Evolutionary conservation across 148 eudicot genomes (phyloP).

Genomic region (Linanthus parryae): DNA sequence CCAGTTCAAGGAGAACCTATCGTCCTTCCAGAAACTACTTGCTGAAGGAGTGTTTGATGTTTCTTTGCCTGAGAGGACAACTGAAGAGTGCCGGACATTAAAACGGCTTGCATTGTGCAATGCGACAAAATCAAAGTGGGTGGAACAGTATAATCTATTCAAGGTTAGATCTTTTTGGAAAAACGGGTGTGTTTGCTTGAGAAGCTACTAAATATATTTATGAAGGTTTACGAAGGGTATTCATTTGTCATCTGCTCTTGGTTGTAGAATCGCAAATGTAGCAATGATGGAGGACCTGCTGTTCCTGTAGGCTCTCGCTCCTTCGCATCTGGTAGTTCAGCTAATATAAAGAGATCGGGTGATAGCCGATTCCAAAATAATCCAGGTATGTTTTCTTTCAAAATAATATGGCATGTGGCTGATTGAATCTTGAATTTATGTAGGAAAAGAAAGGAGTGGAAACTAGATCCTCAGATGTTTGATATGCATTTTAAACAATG

Average conservation of each 20-base stretch:
- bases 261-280: slow-evolving; percentile 41
- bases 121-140: slow-evolving; percentile 61
- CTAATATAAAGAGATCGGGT: slow-evolving; percentile 32
- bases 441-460: neutral
- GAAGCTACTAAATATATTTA: neutral
- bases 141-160: slow-evolving; percentile 58
- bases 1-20: slow-evolving; percentile 63
- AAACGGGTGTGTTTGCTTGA: slow-evolving; percentile 2
- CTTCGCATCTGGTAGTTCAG: slow-evolving; percentile 27
- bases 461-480: too few species aligned
- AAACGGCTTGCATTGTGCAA: slow-evolving; percentile 60
- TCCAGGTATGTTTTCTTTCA: slow-evolving; percentile 40
- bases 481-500: too few species aligned
- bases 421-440: neutral
- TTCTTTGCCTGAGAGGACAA: slow-evolving; percentile 36
- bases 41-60: slow-evolving; percentile 74
- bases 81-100: slow-evolving; percentile 52
- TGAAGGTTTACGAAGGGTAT: neutral
- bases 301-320: slow-evolving; percentile 34
- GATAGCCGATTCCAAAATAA: slow-evolving; percentile 31
- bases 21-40: slow-evolving; percentile 69
- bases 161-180: slow-evolving; percentile 44
- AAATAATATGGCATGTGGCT: neutral
- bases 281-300: slow-evolving; percentile 22
- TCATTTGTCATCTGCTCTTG: slow-evolving; percentile 11